phyloP scores from a whole-genome alignment of 2,329 filamentous ascomycete species.

The Parafenestella ontariensis region DNA sequence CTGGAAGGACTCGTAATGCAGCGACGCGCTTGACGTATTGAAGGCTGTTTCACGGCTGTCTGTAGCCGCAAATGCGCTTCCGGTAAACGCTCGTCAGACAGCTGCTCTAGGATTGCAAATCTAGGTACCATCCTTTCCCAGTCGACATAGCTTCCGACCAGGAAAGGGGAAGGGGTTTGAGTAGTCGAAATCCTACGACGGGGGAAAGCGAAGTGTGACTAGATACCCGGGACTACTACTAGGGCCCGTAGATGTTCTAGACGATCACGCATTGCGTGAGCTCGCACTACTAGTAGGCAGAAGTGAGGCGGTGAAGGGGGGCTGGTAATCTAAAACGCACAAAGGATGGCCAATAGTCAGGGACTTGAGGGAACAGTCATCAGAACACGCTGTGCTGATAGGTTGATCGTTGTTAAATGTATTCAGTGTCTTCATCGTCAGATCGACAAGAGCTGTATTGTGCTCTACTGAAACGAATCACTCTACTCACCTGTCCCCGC shows the following conservation, averaged over 20 bases:
- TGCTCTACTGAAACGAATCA: background rate
- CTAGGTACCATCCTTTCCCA: background rate
- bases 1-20: background rate
- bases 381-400: background rate
- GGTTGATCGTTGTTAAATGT: background rate
- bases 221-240: background rate
- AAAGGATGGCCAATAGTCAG: background rate
- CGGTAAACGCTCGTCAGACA: background rate
- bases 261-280: background rate
- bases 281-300: background rate
- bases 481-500: background rate
- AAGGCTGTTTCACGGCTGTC: background rate
- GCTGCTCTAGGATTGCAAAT: background rate
- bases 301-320: background rate
- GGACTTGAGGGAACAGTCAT: background rate
- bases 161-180: too few relatives aligned
- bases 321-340: background rate
- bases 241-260: background rate
- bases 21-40: background rate
- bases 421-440: background rate
- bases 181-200: background rate
- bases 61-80: background rate
- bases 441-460: background rate
- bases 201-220: background rate
- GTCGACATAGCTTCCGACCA: too few relatives aligned